phyloP scores from a whole-genome alignment of 2,329 filamentous ascomycete genomes.

The Cladosporium oxysporum region DNA sequence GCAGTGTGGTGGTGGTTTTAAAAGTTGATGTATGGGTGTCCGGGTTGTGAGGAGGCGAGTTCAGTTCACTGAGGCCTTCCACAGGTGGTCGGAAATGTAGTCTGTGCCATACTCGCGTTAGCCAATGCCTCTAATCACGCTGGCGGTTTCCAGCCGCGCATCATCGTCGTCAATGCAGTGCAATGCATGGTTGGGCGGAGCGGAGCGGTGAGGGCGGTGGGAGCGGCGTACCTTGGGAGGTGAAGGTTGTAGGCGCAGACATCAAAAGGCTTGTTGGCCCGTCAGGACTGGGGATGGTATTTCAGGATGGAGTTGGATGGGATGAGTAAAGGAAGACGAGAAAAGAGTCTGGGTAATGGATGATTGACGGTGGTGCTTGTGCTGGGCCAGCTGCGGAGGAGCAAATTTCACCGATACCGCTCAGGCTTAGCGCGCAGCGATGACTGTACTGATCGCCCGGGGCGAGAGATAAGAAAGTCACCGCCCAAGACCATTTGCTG shows the following conservation, averaged over 20 bases:
- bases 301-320: background rate
- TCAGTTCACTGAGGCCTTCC: constrained; percentile 67
- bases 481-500: background rate
- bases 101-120: constrained; percentile 44
- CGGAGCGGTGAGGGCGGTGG: constrained; percentile 19
- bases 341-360: background rate
- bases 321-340: background rate
- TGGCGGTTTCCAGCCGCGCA: background rate
- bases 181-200: constrained; percentile 34
- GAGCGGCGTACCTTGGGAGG: constrained; percentile 52
- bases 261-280: constrained; percentile 41
- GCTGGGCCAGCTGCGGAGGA: constrained; percentile 8
- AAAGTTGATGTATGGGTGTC: constrained; percentile 25
- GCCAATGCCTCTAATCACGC: constrained; percentile 5
- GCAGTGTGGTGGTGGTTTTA: constrained; percentile 35
- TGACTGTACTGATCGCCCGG: constrained; percentile 13
- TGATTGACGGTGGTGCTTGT: background rate
- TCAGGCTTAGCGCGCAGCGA: constrained; percentile 3
- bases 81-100: constrained; percentile 71
- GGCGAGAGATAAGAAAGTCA: constrained; percentile 6
- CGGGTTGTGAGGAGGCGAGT: constrained; percentile 31
- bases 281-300: constrained; percentile 8
- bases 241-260: constrained; percentile 54
- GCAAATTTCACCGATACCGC: constrained; percentile 16
- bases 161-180: constrained; percentile 32